Evolutionary conservation across 2,329 filamentous ascomycete genomes (phyloP), one percentile per base, ranked within the genome.

Genomic region (Phoma herbarum): DNA sequence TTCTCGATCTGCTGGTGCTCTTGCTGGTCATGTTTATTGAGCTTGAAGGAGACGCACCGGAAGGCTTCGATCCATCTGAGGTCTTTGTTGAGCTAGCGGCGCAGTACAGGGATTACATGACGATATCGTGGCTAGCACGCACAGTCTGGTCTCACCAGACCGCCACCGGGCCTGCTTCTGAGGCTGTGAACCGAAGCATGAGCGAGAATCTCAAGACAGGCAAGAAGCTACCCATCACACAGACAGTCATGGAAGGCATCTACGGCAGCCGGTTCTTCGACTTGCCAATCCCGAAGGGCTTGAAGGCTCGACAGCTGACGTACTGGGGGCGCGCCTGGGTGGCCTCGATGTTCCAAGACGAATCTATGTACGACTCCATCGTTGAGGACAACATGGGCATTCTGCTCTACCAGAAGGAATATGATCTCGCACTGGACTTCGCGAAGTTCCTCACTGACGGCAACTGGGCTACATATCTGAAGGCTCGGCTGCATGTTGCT

Each of bases 1-100:
- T 96, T 49, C 87, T 96, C 62, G 92, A 94, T 70, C 86, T 98
- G 57, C 81, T 98, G 2, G 84, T 95, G 2, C 83, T 99, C 7
- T 83, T 96, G 16, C 85, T 95, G 10, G 93, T 97, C 75, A 90
- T 98, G 83, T 71, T 71, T 41, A 58, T 68, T 4, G 90, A 95
- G 74, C 89, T 88, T 37, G 86, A 88, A 64, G 87, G 89, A 41
- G 88, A 92, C 39, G 86, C 90, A 16, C 86, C 86, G 2, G 80
- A 83, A 4, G 86, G 94, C 33, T 94, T 90, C 77, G 79, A 86
- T 69, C 83, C 74, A 7, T 66, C 69, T 6, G 68, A 86, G 45
- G 82, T 97, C 6, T 81, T 95, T 31, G 80, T 83, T n/a, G 84
- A 89, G 55, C 82, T 99, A 18, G 86, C 76, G 7, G 63, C 63